Evolutionary conservation across 2,329 filamentous ascomycete genomes (phyloP).

Genomic region (Colletotrichum horii): DNA sequence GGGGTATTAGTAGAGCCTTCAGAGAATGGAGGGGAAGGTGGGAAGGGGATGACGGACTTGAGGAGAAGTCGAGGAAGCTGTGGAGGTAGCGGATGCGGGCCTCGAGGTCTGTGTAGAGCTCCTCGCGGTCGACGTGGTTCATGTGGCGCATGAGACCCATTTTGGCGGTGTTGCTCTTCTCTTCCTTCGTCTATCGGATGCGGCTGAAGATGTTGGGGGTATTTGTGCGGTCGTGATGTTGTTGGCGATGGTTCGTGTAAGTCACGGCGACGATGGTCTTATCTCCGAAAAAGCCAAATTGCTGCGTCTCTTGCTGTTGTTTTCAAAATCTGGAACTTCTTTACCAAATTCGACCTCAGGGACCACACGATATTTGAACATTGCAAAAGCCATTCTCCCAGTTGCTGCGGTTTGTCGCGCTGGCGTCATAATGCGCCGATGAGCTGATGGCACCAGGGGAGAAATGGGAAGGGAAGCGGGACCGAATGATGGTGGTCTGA

Average conservation of each 20-base stretch:
- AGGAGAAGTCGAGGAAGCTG: conserved; percentile 77
- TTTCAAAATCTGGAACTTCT: accelerated
- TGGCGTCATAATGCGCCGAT: conserved; percentile 21
- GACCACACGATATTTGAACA: conserved; percentile 12
- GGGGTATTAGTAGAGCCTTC: neutral
- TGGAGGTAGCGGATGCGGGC: conserved; percentile 75
- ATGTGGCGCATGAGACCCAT: conserved; percentile 28
- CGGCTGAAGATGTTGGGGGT: neutral
- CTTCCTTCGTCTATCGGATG: neutral
- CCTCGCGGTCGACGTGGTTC: conserved; percentile 72
- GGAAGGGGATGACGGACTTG: conserved; percentile 54
- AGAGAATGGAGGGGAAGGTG: neutral
- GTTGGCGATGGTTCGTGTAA: neutral
- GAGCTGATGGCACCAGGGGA: neutral
- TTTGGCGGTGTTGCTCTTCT: neutral
- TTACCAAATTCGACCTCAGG: neutral
- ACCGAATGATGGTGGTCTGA: conserved; percentile 19
- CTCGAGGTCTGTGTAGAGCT: conserved; percentile 74
- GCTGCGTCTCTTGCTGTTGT: neutral
- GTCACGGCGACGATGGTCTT: neutral
- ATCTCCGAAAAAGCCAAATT: neutral
- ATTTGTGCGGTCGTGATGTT: neutral
- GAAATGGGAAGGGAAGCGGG: neutral
- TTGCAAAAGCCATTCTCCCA: neutral
- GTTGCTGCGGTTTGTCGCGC: neutral